A percentile compares a stretch with the other conserved stretches of the same genome.
Evolutionary conservation across 1,139 yeast species (phyloP).

Genomic region (Saccharomyces hybrid): DNA sequence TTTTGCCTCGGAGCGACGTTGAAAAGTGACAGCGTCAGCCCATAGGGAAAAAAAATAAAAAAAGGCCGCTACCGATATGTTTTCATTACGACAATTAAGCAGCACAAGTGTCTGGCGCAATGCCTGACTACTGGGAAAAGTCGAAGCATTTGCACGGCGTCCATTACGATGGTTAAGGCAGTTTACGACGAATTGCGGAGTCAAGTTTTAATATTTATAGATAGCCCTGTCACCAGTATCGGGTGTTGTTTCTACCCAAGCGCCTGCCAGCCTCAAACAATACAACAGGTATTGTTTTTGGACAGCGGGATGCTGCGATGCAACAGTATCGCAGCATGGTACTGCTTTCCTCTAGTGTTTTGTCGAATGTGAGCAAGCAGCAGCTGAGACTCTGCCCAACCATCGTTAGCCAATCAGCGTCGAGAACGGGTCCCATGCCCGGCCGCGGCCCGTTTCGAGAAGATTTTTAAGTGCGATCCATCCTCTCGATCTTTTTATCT

Average conservation of each 20-base stretch:
- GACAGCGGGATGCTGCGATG: background rate
- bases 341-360: background rate
- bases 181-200: background rate
- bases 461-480: conserved; percentile 1
- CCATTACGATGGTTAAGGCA: background rate
- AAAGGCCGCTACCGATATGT: background rate
- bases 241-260: background rate
- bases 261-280: background rate
- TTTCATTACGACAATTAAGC: background rate
- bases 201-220: background rate
- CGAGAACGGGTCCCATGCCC: background rate
- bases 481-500: background rate
- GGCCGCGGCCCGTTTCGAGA: conserved; percentile 1
- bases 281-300: background rate
- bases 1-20: conserved; percentile 1
- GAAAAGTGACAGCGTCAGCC: conserved; percentile 1
- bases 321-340: background rate
- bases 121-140: background rate
- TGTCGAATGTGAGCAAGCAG: background rate
- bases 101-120: background rate
- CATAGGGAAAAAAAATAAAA: background rate
- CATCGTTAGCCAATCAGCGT: background rate
- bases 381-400: background rate
- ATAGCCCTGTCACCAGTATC: background rate
- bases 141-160: background rate